These are phyloP conservation scores for Colletotrichum coccodes DNA, from an alignment of 2,329 filamentous ascomycete genomes.

Conservation along the genomic window DNA sequence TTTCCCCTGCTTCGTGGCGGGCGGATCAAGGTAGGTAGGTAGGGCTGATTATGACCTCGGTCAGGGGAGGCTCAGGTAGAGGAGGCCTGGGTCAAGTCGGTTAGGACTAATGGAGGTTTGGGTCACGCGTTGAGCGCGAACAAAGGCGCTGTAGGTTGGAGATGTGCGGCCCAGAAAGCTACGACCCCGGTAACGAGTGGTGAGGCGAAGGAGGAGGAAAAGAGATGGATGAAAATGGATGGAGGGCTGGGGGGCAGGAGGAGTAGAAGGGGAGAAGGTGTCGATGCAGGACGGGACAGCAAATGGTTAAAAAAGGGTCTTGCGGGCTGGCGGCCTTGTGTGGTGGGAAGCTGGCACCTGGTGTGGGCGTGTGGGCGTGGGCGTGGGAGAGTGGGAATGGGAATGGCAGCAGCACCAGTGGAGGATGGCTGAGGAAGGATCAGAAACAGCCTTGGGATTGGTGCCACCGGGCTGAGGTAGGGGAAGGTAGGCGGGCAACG, in stretches of 20 bases:
- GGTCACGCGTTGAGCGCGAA: slow-evolving; percentile 18
- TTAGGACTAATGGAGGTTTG: background rate
- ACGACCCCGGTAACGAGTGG: slow-evolving; percentile 30
- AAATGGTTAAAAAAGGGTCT: slow-evolving; percentile 34
- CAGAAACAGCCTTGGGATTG: slow-evolving; percentile 30
- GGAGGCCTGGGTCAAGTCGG: slow-evolving; percentile 8
- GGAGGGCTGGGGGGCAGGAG: slow-evolving; percentile 28
- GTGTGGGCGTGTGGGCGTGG: slow-evolving; percentile 7
- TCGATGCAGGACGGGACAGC: slow-evolving; percentile 30
- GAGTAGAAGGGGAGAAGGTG: slow-evolving; percentile 26
- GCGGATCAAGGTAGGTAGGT: slow-evolving; percentile 13
- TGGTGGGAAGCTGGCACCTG: slow-evolving; percentile 15
- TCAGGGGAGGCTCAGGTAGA: background rate
- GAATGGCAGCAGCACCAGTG: slow-evolving; percentile 21
- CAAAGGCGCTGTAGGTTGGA: slow-evolving; percentile 27
- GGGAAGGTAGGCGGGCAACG: slow-evolving; percentile 4
- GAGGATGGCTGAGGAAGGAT: slow-evolving; percentile 32
- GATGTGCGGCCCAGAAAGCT: slow-evolving; percentile 28
- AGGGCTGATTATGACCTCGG: slow-evolving; percentile 12
- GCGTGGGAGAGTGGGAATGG: background rate
- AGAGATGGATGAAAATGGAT: slow-evolving; percentile 17
- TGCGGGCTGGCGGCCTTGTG: slow-evolving; percentile 23
- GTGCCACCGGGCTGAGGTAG: slow-evolving; percentile 26
- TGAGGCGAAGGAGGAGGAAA: slow-evolving; percentile 16
- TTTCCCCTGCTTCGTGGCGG: background rate